These are phyloP conservation scores for Poa pratensis DNA, from an alignment of 176 grass and related monocot species.

Conservation along the genomic window DNA sequence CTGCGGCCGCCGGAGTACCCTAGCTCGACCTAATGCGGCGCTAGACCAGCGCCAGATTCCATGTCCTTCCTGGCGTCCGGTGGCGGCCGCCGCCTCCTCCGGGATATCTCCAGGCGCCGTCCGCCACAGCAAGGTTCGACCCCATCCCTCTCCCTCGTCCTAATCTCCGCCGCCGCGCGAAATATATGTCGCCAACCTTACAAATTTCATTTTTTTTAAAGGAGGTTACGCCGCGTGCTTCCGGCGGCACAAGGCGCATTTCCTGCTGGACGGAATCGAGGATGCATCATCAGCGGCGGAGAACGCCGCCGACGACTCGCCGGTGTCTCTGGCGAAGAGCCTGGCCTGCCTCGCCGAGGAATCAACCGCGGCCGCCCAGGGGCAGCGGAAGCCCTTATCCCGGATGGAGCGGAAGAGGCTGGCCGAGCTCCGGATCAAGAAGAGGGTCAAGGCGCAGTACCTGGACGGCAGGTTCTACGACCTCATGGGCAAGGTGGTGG, in stretches of 20 bases:
- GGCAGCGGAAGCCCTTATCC: constrained; percentile 50
- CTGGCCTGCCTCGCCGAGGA: constrained; percentile 78
- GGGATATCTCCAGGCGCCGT: background rate
- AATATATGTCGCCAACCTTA: background rate
- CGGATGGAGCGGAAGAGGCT: constrained; percentile 78
- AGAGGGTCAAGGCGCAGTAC: constrained; percentile 76
- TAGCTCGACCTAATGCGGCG: constrained; percentile 51
- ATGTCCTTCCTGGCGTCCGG: constrained; percentile 44
- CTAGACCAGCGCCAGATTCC: constrained; percentile 27
- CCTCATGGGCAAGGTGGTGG: constrained; percentile 70
- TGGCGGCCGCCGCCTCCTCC: constrained; percentile 35
- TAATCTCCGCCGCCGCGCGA: background rate
- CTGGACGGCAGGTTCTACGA: constrained; percentile 68
- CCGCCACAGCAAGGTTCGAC: constrained; percentile 10
- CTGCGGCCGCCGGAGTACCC: background rate
- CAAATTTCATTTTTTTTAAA: background rate
- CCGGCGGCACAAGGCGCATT: constrained; percentile 39
- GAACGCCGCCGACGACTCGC: background rate
- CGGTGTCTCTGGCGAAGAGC: constrained; percentile 81
- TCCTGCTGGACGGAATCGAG: constrained; percentile 51
- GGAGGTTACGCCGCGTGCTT: constrained; percentile 14
- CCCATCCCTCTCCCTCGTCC: background rate
- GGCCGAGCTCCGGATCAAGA: constrained; percentile 77
- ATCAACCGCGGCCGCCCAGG: constrained; percentile 27
- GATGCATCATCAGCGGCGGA: constrained; percentile 24